Base-by-base conservation (phyloP, 2,329 filamentous ascomycete species). In the Verticillium klebahnii region DNA sequence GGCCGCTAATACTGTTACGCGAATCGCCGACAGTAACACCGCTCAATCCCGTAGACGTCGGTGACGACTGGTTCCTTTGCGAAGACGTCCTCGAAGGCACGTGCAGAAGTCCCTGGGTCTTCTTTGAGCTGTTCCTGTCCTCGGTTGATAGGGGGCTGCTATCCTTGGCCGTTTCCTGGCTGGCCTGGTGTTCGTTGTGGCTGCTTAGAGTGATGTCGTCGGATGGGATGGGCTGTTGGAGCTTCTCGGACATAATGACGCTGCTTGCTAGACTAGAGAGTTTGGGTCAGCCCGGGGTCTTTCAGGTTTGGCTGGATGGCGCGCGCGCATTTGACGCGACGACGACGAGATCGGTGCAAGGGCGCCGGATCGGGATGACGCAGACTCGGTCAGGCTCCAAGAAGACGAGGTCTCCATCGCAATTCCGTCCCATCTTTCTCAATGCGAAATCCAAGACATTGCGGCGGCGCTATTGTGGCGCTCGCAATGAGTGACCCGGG, bases 1-100 rank as follows among this genome's bases (percentile, higher is more conserved):
- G 81, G 63, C 83, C 82, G 67, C 84, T 83, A 68, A 87, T 85
- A 71, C 85, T 89, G 69, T 86, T 86, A 72, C 82, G 78, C 61
- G 82, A 78, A 67, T 88, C 85, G 73, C 78, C 82, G 61, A 81
- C 82, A 59, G 85, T 87, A 56, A 79, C 82, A 69, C 85, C 85
- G 73, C 83, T 87, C 65, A 88, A 74, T 58, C 82, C 85, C 52
- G 85, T 86, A 55, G 83, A 79, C 61, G 84, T 85, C 61, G 84
- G 80, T 55, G 84, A 87, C 64, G 83, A 78, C 71, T 88, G 83
- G 69, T 83, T 79, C 72, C 82, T 83, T 66, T 84, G 85, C 37
- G 85, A 88, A 54, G 86, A 88, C 56, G 85, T 86, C 75, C 84
- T 80, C 54, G 85, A 87, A 17, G 85, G 85, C 50, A 87, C 82